phyloP scores from a whole-genome alignment of 2,329 filamentous ascomycete genomes.

The Macrophomina phaseolina region DNA sequence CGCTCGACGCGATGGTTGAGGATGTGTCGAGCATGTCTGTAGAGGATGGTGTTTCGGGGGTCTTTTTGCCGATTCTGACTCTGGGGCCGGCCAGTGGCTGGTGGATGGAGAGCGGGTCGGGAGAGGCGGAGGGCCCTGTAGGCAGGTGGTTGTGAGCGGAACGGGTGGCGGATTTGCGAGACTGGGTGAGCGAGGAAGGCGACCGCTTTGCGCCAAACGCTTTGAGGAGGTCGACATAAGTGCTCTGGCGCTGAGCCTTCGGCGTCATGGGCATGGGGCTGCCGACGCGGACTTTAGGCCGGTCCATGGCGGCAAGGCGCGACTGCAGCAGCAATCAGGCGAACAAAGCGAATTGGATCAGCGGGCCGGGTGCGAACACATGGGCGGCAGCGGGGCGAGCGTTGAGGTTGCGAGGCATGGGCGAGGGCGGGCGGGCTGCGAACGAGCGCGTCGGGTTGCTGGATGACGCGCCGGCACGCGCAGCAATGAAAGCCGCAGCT shows the following conservation, averaged over 20 bases:
- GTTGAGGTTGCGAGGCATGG: neutral
- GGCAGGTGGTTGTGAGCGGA: neutral
- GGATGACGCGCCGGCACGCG: conserved; percentile 6
- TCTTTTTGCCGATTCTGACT: too few species aligned
- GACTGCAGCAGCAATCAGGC: too few species aligned
- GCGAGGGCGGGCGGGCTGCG: neutral
- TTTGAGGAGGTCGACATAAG: neutral
- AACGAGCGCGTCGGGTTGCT: neutral
- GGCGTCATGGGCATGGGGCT: neutral
- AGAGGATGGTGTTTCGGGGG: too few species aligned
- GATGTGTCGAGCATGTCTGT: neutral
- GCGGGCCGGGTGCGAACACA: neutral
- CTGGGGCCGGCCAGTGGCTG: neutral
- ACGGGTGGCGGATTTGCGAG: conserved; percentile 1
- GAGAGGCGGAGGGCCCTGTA: neutral
- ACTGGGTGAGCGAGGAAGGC: conserved; percentile 40
- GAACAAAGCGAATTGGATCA: neutral
- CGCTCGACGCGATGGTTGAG: neutral
- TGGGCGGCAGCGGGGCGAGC: neutral
- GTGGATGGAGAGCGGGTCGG: neutral
- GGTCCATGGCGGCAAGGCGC: conserved; percentile 32
- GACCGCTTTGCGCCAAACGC: conserved; percentile 37
- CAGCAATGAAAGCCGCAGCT: neutral
- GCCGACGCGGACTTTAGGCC: neutral
- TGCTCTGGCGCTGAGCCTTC: neutral